Evolutionary conservation across 2,329 filamentous ascomycete species (phyloP), one percentile per base, ranked within the genome.

Genomic region (Calycina marina): DNA sequence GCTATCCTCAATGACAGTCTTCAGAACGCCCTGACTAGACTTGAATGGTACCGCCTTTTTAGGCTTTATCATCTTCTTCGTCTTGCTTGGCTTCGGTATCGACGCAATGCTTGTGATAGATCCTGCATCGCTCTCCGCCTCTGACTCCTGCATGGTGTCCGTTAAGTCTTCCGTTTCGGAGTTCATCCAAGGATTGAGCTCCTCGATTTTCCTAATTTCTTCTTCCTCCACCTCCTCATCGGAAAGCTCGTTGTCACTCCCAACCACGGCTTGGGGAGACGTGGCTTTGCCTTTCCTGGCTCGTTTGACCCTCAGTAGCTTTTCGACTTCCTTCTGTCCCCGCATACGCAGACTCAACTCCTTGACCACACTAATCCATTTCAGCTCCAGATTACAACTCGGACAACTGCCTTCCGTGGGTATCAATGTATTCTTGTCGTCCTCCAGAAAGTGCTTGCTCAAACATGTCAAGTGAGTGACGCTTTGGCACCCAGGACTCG

Each of bases 291-390:
- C 36, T 20, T 44, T 45, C 13, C 31, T 36, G 1, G 20, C 32
- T 33, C 42, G 38, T 18, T 43, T 49, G 0, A 25, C 57, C 51
- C 72, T 81, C 44, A 84, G 62, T 15, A 93, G 47, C 42, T 72
- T 72, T 25, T 74, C 67, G 1, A 86, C 59, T 42, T 85, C 77
- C 36, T 78, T 77, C 34, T 65, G 56, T 1, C 78, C 85, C 14
- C 82, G 67, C 20, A 71, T 61, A 18, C 88, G 67, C 30, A 93
- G 57, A 31, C 69, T 90, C 44, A 93, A 56, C 51, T 93, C 86
- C 50, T 75, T 86, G 59, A 92, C 78, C 57, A 94, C 70, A 29
- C 79, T 69, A 0, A 65, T 62, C 88, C 88, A 96, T 31, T 62
- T 53, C 2, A 85, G 57, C 4, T 61, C 54, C 0, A 61, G 60